These are phyloP conservation scores for Musa balbisiana DNA, from an alignment of 202 grass and related monocot species.

Conservation along the genomic window DNA sequence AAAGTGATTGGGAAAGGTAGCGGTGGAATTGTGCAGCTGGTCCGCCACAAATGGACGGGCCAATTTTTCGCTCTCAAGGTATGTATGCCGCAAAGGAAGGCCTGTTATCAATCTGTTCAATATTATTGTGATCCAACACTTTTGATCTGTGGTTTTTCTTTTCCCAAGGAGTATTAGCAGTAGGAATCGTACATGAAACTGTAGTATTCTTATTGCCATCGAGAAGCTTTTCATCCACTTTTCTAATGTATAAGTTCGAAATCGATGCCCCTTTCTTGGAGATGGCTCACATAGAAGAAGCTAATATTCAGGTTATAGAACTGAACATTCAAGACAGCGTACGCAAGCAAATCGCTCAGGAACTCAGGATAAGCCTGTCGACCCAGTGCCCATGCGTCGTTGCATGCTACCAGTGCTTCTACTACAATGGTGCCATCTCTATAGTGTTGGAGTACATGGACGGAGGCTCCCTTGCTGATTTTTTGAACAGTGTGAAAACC, in stretches of 20 bases:
- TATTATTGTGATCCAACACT: background rate
- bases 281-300: background rate
- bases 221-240: background rate
- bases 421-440: conserved; percentile 80
- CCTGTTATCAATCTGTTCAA: conserved; percentile 3
- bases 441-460: conserved; percentile 98
- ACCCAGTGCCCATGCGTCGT: conserved; percentile 70
- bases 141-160: background rate
- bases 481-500: conserved; percentile 72
- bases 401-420: conserved; percentile 79
- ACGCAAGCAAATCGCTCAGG: conserved; percentile 67
- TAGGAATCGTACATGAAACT: background rate
- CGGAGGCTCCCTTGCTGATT: conserved; percentile 69
- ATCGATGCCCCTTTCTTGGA: background rate
- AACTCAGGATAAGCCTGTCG: conserved; percentile 81
- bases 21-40: conserved; percentile 81
- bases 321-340: conserved; percentile 72
- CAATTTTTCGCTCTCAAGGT: conserved; percentile 99
- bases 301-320: conserved; percentile 66
- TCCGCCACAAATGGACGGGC: conserved; percentile 89
- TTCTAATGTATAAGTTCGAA: background rate
- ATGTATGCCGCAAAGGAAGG: conserved; percentile 29
- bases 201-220: background rate
- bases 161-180: too few species aligned
- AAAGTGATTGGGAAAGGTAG: conserved; percentile 92